phyloP scores from a whole-genome alignment of 1,284 basidiomycete genomes.

The Meira miltonrushii region DNA sequence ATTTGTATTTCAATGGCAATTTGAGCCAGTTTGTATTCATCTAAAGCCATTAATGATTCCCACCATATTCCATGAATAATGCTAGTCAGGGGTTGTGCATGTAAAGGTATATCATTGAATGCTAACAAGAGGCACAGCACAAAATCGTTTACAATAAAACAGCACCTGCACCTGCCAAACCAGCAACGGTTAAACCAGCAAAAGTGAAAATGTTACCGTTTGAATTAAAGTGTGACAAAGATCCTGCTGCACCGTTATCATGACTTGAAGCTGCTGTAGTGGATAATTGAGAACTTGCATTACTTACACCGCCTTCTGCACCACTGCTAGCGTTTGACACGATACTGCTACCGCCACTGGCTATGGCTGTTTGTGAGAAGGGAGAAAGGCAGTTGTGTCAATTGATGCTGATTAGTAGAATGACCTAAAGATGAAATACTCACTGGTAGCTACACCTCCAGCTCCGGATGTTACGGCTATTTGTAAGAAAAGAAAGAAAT shows the following conservation, averaged over 20 bases:
- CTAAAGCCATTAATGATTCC: not conserved
- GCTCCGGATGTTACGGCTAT: conserved; percentile 4
- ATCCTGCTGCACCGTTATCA: conserved; percentile 9
- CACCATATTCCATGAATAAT: not conserved
- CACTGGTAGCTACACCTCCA: conserved; percentile 1
- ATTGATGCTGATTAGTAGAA: conserved; percentile 8
- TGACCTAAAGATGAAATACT: no score
- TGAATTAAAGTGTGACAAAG: no score
- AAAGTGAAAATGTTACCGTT: not conserved
- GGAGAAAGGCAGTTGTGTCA: no score
- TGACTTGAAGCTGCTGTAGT: conserved; percentile 3
- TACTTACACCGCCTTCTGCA: no score
- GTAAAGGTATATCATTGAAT: not conserved
- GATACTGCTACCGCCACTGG: no score
- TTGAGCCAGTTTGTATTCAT: not conserved
- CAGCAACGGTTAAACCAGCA: not conserved
- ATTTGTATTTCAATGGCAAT: not conserved
- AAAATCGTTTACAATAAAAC: not conserved
- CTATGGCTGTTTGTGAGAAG: no score
- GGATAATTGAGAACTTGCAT: no score
- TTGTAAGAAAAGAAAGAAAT: not conserved
- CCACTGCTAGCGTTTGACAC: no score
- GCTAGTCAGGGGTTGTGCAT: not conserved
- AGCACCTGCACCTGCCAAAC: not conserved
- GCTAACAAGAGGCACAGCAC: no score